Percentiles rank a stretch among this genome's conserved stretches.
These are phyloP conservation scores for Diphasiastrum complanatum DNA, from an alignment of 83 land plant species.

Conservation along the genomic window DNA sequence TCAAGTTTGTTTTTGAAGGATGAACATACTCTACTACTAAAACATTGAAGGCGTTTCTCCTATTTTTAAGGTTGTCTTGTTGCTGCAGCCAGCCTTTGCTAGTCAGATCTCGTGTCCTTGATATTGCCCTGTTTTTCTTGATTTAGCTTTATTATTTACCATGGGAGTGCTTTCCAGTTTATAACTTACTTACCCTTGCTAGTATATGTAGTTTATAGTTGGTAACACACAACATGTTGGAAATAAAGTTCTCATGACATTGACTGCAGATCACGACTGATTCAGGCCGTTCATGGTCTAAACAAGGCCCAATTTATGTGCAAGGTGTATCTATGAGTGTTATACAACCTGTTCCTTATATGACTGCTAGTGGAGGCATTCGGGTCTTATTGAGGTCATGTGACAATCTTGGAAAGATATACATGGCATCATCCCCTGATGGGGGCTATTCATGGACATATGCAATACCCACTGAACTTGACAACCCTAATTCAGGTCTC, in stretches of 20 bases:
- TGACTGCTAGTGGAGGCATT: slow-evolving; percentile 48
- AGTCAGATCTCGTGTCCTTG: too few relatives aligned
- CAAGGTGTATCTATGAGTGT: slow-evolving; percentile 54
- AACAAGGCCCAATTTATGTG: slow-evolving; percentile 78
- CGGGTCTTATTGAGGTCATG: slow-evolving; percentile 68
- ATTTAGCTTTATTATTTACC: too few relatives aligned
- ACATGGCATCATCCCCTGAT: slow-evolving; percentile 82
- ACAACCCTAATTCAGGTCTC: slow-evolving; percentile 97
- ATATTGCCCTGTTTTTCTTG: too few relatives aligned
- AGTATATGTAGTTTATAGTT: background rate
- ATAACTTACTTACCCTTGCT: too few relatives aligned
- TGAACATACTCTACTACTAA: too few relatives aligned
- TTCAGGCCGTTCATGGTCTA: slow-evolving; percentile 68
- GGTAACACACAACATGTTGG: background rate
- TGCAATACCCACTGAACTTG: slow-evolving; percentile 61
- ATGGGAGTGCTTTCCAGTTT: too few relatives aligned
- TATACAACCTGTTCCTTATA: slow-evolving; percentile 88
- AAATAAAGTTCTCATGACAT: too few relatives aligned
- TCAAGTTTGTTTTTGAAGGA: too few relatives aligned
- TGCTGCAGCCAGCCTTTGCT: too few relatives aligned
- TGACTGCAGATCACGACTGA: slow-evolving; percentile 59
- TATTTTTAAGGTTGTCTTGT: too few relatives aligned
- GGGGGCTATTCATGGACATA: slow-evolving; percentile 66
- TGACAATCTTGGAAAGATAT: slow-evolving; percentile 50
- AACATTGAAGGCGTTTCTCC: too few relatives aligned